Percentiles rank a stretch among this genome's conserved stretches.
phyloP scores from a whole-genome alignment of 2,329 filamentous ascomycete genomes.

The Aureobasidium sp. region DNA sequence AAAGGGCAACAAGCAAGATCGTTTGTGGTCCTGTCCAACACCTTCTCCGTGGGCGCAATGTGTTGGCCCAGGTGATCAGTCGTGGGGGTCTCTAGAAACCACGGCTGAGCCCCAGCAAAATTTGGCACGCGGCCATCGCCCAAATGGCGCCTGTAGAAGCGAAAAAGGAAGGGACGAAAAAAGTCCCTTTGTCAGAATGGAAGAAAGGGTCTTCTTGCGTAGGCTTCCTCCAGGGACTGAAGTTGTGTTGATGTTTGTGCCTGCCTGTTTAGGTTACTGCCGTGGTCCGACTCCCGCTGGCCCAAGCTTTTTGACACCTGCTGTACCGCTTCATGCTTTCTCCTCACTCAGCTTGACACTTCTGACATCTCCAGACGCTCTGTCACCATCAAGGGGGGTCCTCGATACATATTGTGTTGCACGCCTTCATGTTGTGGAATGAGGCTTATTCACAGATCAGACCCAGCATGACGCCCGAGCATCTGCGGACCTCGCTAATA shows the following conservation, averaged over 20 bases:
- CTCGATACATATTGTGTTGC: not conserved
- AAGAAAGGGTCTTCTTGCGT: not conserved
- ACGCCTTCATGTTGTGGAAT: not conserved
- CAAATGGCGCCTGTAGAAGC: constrained; percentile 3
- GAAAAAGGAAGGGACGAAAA: not conserved
- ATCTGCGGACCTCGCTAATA: not conserved
- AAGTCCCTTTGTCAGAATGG: not conserved
- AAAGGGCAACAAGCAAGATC: not conserved
- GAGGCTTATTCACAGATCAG: no score
- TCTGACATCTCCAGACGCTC: not conserved
- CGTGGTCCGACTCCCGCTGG: not conserved
- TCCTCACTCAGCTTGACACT: not conserved
- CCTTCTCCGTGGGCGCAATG: not conserved
- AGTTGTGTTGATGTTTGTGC: constrained; percentile 7
- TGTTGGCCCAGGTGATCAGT: constrained; percentile 1
- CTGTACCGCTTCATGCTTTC: not conserved
- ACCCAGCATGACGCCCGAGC: not conserved
- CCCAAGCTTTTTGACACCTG: constrained; percentile 2
- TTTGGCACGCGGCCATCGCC: constrained; percentile 12
- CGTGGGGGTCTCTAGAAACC: not conserved
- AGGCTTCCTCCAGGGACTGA: not conserved
- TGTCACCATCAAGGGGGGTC: not conserved
- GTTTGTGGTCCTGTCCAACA: not conserved
- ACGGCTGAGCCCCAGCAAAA: not conserved
- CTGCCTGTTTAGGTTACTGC: constrained; percentile 5